phyloP scores from a whole-genome alignment of 208 protist species.

The Blastocrithidia nonstop region DNA sequence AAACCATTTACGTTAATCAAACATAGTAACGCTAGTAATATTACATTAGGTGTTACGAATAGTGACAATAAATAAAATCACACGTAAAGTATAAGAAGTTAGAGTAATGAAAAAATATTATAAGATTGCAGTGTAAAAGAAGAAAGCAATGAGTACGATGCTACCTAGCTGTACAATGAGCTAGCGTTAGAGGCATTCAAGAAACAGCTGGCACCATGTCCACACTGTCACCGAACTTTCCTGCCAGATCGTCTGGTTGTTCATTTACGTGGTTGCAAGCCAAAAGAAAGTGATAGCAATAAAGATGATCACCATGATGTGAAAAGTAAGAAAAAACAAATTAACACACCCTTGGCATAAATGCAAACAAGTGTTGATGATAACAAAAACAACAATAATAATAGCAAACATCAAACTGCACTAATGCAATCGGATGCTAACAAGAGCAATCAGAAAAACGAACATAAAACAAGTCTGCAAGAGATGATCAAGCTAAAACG shows the following conservation, averaged over 20 bases:
- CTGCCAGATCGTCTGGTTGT: constrained; percentile 78
- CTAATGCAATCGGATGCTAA: too few relatives aligned
- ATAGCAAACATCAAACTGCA: background rate
- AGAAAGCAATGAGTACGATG: too few relatives aligned
- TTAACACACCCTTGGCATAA: too few relatives aligned
- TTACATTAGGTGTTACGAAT: constrained; percentile 5
- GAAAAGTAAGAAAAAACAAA: too few relatives aligned
- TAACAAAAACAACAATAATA: constrained; percentile 3
- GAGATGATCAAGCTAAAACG: too few relatives aligned
- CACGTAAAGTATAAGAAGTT: too few relatives aligned
- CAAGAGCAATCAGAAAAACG: too few relatives aligned
- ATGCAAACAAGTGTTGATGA: background rate
- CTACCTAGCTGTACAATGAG: constrained; percentile 76
- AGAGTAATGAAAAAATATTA: too few relatives aligned
- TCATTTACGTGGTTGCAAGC: constrained; percentile 79
- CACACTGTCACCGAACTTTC: constrained; percentile 84
- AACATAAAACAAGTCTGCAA: too few relatives aligned
- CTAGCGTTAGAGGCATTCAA: constrained; percentile 67
- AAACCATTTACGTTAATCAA: background rate
- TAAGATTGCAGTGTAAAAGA: too few relatives aligned
- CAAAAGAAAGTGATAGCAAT: constrained; percentile 28
- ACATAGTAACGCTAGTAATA: constrained; percentile 1
- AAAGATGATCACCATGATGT: too few relatives aligned
- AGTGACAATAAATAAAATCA: too few relatives aligned
- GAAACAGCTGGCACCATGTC: constrained; percentile 52